Evolutionary conservation across 306 rosid genomes (phyloP), one percentile per base, ranked within the genome.

Genomic region (Rosa rugosa): DNA sequence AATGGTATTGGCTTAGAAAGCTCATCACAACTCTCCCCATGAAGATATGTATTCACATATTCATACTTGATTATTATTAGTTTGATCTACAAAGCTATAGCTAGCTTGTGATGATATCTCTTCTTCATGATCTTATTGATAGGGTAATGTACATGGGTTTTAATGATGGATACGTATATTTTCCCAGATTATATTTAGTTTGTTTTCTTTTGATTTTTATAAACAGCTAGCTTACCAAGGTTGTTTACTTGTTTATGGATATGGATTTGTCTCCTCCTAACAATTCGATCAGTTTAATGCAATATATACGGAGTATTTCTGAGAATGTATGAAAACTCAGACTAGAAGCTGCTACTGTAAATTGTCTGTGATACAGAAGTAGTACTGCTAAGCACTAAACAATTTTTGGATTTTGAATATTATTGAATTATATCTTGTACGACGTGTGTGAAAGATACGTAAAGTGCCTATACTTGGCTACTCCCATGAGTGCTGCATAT

Each of bases 1-100:
- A 92, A 94, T 66, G 82, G 70, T 79, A 62, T 92, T 75, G 87
- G 90, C 13, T 77, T 90, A 74, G 83, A 84, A 68, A 83, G 86
- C 84, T 84, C 92, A 42, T 44, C 38, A 45, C 79, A 71, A 38
- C 45, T 75, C 70, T 82, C 83, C 53, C 96, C 96, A 67, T 88
- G 83, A 84, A 82, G 51, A 66, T 40, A 11, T 8, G 20, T 66
- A 66, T 34, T 64, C 42, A 34, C 23, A 34, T 60, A 16, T 36
- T 34, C 47, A 40, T 38, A 40, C 27, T 40, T 40, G 1, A 66
- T 18, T 8, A 18, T 38, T 36, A 4, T 64, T 34, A 34, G 47
- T 3, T 38, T 36, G 23, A 17, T 36, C 13, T 38, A 66, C 12
- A 34, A 64, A 31, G 18, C 40, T 23, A 23, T 17, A 38, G 23